Base-by-base conservation (phyloP, 129 eudicot genomes). In the Escallonia herrerae region DNA sequence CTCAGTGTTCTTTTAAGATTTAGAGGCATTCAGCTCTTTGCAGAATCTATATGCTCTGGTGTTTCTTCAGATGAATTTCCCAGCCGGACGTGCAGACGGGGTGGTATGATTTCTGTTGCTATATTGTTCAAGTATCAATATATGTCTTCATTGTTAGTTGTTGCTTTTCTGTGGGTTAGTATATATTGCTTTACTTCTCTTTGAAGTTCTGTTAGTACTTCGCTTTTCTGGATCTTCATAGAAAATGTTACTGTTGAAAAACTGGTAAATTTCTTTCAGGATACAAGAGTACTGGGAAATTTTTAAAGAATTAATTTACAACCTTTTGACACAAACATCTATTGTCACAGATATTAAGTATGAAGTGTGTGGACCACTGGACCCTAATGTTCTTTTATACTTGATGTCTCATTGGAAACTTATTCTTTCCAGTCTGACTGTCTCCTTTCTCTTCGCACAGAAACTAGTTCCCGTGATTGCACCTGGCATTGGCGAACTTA, bases 11-110 rank as follows among this genome's bases (percentile, higher is more conserved):
- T 93, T 33, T 65, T 93, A 49, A 82, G 99, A 68, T 82, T 89
- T 15, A 83, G 80, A 77, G 84, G 96, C 56, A 68, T 93, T 66
- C 91, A 86, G 79, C 81, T 71, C 51, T 93, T 86, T 72, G 87
- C 91, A 22, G 78, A 82, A 43, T 93, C 99, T 11, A 71, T 93
- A 63, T 84, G 90, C 64, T 74, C 76, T 60, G 95, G 82, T 43
- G 68, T 70, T 63, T 54, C 68, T 46, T 68, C 63, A 60, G 77
- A 77, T 44, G 76, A 80, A 73, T 49, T 54, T 47, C 65, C 80
- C 12, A 63, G 73, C 33, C 72, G 66, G 33, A 43, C 75, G 47
- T 6, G 37, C 40, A 58, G 63, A 73, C 77, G 54, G 74, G 84
- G 76, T 82, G 95, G 97, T 91, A 81, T 33, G 61, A 5, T 62